These are phyloP conservation scores for Ziziphus jujuba DNA, from an alignment of 306 rosid species.

Conservation along the genomic window DNA sequence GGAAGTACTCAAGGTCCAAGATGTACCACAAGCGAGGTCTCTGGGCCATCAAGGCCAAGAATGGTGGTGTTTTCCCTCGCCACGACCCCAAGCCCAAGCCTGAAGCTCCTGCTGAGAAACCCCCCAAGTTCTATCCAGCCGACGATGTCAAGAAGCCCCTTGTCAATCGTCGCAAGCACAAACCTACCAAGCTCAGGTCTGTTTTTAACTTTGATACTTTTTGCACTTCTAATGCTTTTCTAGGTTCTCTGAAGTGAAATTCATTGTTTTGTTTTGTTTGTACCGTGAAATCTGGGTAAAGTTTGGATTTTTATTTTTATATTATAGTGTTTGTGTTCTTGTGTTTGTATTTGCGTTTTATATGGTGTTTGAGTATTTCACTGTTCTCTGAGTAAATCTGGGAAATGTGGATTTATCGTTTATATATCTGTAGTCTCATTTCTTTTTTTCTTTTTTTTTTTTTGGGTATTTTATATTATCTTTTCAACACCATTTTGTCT, in stretches of 20 bases:
- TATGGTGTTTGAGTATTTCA: too few relatives aligned
- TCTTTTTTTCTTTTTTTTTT: too few relatives aligned
- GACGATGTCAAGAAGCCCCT: conserved; percentile 23
- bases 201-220: neutral
- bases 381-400: too few relatives aligned
- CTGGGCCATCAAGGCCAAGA: conserved; percentile 29
- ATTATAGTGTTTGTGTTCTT: too few relatives aligned
- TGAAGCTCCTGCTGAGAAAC: neutral
- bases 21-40: conserved; percentile 28
- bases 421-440: too few relatives aligned
- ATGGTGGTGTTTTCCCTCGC: conserved; percentile 26
- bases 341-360: too few relatives aligned
- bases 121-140: conserved; percentile 24
- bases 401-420: too few relatives aligned
- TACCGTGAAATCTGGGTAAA: too few relatives aligned
- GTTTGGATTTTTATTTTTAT: too few relatives aligned
- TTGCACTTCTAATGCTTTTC: neutral
- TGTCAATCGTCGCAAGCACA: conserved; percentile 18
- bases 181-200: conserved; percentile 26
- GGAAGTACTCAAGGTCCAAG: conserved; percentile 14
- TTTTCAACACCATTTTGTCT: too few relatives aligned
- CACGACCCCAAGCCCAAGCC: conserved; percentile 17
- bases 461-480: too few relatives aligned
- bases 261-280: too few relatives aligned
- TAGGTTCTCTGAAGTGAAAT: neutral